Conservation (phyloP, 805 yeast genomes). For the Maudiozyma bulderi region DNA sequence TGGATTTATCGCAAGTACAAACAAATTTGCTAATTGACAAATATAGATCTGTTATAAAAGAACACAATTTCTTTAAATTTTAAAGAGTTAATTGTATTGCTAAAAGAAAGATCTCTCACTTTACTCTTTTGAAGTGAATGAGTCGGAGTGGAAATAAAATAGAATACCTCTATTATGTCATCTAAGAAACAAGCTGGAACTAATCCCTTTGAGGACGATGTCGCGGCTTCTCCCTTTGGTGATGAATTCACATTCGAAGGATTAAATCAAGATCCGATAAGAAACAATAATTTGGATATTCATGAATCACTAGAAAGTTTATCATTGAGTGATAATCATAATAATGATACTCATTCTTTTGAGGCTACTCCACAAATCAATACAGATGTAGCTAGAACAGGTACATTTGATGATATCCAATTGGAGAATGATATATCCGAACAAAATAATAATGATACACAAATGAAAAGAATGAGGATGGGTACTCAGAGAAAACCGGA, state of each 20-base stretch:
- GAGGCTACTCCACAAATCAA: slow-evolving; percentile 23
- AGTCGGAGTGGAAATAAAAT: no score
- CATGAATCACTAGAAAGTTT: not conserved
- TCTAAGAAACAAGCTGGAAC: slow-evolving; percentile 1
- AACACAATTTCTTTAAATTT: no score
- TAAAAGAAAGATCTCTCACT: no score
- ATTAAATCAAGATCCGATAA: not conserved
- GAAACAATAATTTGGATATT: slow-evolving; percentile 1
- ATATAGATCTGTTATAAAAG: no score
- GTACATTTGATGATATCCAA: slow-evolving; percentile 20
- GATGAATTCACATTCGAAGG: slow-evolving; percentile 22
- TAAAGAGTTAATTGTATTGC: no score
- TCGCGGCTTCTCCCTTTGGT: slow-evolving; percentile 20
- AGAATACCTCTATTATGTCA: not conserved
- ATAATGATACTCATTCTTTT: slow-evolving; percentile 18
- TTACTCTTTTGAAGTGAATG: no score
- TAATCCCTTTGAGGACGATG: slow-evolving; percentile 4
- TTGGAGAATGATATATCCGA: slow-evolving; percentile 13
- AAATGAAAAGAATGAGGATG: slow-evolving; percentile 74
- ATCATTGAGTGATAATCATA: not conserved
- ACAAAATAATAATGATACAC: slow-evolving; percentile 9
- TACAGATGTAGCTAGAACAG: slow-evolving; percentile 2
- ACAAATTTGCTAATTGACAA: no score
- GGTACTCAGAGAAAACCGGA: slow-evolving; percentile 76
- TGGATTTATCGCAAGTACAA: no score